These are phyloP conservation scores for Aspergillus ellipticus DNA, from an alignment of 495 filamentous ascomycete species.

Conservation along the genomic window DNA sequence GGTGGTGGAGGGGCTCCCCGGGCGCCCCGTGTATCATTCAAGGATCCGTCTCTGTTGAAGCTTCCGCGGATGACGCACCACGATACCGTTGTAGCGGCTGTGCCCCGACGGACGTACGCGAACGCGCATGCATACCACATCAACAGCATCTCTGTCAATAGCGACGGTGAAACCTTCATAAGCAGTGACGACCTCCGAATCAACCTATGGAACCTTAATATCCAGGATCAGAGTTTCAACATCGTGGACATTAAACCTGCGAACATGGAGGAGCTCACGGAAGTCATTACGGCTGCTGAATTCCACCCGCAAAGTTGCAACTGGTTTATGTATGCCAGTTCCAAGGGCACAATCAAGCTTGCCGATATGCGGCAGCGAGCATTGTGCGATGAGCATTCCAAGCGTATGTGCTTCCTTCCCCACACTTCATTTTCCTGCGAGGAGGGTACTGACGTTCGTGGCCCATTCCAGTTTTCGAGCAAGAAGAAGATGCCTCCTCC, in stretches of 20 bases:
- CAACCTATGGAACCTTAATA: slow-evolving; percentile 98
- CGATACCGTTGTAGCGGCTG: slow-evolving; percentile 96
- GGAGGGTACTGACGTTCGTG: slow-evolving; percentile 11
- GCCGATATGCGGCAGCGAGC: slow-evolving; percentile 97
- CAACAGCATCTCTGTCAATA: slow-evolving; percentile 99
- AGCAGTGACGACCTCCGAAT: slow-evolving; percentile 96
- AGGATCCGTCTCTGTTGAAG: slow-evolving; percentile 76
- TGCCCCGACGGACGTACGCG: slow-evolving; percentile 91
- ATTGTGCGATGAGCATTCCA: slow-evolving; percentile 90
- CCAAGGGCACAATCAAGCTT: slow-evolving; percentile 97
- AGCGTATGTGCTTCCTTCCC: slow-evolving; percentile 60
- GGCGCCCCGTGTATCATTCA: slow-evolving; percentile 69
- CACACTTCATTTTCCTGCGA: background rate
- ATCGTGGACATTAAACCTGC: slow-evolving; percentile 99
- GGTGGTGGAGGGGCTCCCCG: slow-evolving; percentile 73
- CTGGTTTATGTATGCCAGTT: slow-evolving; percentile 99
- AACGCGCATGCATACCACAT: slow-evolving; percentile 99
- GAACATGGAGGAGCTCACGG: slow-evolving; percentile 99
- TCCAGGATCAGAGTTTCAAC: slow-evolving; percentile 99
- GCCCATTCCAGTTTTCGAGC: slow-evolving; percentile 76
- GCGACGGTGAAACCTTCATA: slow-evolving; percentile 98
- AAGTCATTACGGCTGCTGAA: slow-evolving; percentile 97
- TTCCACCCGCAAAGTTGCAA: slow-evolving; percentile 98
- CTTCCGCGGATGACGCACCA: slow-evolving; percentile 95
- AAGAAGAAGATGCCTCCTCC: slow-evolving; percentile 98